phyloP scores from a whole-genome alignment of 1,284 basidiomycete genomes.

The Leccinum variabile region DNA sequence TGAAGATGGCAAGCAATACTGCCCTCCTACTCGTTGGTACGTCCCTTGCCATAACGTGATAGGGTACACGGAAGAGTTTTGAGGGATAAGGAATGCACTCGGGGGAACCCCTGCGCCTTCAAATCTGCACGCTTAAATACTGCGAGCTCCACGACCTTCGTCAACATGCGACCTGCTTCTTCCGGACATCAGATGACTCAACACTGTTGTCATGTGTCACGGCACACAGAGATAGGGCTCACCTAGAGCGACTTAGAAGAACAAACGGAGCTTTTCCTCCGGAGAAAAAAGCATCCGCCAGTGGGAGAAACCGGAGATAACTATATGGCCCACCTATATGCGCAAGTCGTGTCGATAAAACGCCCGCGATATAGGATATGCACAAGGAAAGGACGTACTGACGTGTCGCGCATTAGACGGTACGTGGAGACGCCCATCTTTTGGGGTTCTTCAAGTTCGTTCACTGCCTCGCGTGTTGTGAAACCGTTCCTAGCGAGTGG shows the following conservation, averaged over 20 bases:
- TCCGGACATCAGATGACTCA: slow-evolving; percentile 22
- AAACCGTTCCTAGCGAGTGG: not conserved
- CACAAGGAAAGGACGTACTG: not conserved
- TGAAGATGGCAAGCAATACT: slow-evolving; percentile 58
- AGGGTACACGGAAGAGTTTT: not conserved
- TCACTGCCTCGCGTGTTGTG: not conserved
- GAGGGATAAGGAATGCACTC: not conserved
- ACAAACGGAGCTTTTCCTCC: not conserved
- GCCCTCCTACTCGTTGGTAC: slow-evolving; percentile 59
- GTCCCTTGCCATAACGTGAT: slow-evolving; percentile 32
- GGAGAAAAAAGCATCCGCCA: not conserved
- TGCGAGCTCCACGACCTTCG: not conserved
- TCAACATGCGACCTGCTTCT: not conserved
- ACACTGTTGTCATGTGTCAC: slow-evolving; percentile 8
- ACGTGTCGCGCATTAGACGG: not conserved
- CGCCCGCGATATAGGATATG: not conserved
- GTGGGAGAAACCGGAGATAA: not conserved
- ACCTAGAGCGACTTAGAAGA: slow-evolving; percentile 4
- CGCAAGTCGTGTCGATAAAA: not conserved
- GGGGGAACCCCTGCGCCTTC: not conserved
- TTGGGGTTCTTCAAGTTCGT: not conserved
- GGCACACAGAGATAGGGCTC: slow-evolving; percentile 5
- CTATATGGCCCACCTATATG: not conserved
- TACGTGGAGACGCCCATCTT: not conserved
- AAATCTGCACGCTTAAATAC: slow-evolving; percentile 13